These are phyloP conservation scores for Acacia concinna DNA, from an alignment of 331 rosid species.

Conservation along the genomic window DNA sequence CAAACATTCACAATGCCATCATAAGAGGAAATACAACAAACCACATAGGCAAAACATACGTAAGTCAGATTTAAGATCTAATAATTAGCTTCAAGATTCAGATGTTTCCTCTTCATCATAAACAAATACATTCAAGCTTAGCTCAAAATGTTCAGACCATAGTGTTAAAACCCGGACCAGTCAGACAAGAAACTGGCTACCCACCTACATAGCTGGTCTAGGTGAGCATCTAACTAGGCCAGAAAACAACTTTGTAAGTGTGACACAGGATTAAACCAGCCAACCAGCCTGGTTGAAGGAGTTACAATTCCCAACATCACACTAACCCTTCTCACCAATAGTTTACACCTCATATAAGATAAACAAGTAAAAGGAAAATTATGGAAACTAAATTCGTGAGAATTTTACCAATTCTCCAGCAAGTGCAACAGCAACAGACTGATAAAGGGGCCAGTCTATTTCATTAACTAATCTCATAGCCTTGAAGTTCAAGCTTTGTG, in stretches of 20 bases:
- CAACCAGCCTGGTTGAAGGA: too few species aligned
- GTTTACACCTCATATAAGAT: neutral
- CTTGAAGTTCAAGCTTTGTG: slow-evolving; percentile 64
- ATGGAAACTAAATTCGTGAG: slow-evolving; percentile 9
- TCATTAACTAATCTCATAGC: slow-evolving; percentile 63
- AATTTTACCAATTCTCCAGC: slow-evolving; percentile 47
- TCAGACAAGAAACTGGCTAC: too few species aligned
- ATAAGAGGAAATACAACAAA: neutral
- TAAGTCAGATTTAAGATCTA: neutral
- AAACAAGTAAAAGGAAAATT: neutral
- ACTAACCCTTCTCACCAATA: neutral
- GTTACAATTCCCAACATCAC: neutral
- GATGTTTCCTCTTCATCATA: neutral
- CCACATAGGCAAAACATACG: neutral
- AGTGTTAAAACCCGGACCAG: too few species aligned
- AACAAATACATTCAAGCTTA: neutral
- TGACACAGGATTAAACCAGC: too few species aligned
- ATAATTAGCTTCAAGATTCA: neutral
- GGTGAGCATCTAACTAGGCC: too few species aligned
- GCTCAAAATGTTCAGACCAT: neutral
- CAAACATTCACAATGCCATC: neutral
- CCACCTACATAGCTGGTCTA: too few species aligned
- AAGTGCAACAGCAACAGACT: slow-evolving; percentile 46
- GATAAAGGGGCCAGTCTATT: slow-evolving; percentile 74
- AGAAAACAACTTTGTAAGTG: too few species aligned